These are phyloP conservation scores for Kazachstania viticola DNA, from an alignment of 805 yeast species.

Conservation along the genomic window DNA sequence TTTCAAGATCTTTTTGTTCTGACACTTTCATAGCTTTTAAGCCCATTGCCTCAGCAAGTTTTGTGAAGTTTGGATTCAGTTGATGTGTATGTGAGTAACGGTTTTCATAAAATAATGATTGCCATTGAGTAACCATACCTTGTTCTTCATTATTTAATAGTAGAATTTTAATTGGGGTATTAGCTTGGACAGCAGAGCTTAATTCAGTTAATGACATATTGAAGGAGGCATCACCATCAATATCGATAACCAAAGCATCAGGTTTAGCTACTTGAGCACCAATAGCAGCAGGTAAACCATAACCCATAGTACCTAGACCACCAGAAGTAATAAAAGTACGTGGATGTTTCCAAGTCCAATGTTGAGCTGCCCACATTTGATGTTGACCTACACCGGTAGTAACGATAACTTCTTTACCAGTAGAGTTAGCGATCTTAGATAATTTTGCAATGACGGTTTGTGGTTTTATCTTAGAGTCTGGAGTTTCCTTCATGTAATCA, in stretches of 20 bases:
- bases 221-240: slow-evolving; percentile 99
- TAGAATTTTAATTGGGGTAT: slow-evolving; percentile 79
- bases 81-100: slow-evolving; percentile 98
- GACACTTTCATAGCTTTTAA: slow-evolving; percentile 67
- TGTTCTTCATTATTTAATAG: slow-evolving; percentile 95
- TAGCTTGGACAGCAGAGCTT: slow-evolving; percentile 88
- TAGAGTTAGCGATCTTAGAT: slow-evolving; percentile 49
- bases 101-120: slow-evolving; percentile 90
- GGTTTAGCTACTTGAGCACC: slow-evolving; percentile 97
- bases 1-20: slow-evolving; percentile 53
- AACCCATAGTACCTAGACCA: slow-evolving; percentile 98
- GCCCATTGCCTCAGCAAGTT: slow-evolving; percentile 91
- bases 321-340: slow-evolving; percentile 95
- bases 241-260: slow-evolving; percentile 88
- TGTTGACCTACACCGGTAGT: slow-evolving; percentile 99
- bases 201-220: slow-evolving; percentile 93
- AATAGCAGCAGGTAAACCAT: slow-evolving; percentile 92
- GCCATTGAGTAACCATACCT: slow-evolving; percentile 99
- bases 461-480: slow-evolving; percentile 75
- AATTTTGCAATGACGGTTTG: slow-evolving; percentile 81
- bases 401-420: slow-evolving; percentile 63
- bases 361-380: slow-evolving; percentile 99
- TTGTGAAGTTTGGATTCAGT: slow-evolving; percentile 84
- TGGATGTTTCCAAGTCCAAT: slow-evolving; percentile 87
- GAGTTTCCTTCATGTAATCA: slow-evolving; percentile 68